These are phyloP conservation scores for Hypericum androsaemum DNA, from an alignment of 345 rosid species.

Conservation along the genomic window DNA sequence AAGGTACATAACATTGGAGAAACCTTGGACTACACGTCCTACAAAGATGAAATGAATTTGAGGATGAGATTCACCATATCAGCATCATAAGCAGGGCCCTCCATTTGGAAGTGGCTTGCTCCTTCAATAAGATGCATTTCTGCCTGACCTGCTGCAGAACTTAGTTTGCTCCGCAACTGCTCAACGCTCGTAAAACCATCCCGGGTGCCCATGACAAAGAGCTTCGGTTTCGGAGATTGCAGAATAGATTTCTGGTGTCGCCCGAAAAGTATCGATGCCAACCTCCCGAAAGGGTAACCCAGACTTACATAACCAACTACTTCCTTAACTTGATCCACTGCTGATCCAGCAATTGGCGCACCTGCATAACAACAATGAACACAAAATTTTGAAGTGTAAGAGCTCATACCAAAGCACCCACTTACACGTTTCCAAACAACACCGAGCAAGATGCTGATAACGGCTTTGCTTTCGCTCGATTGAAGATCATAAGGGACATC, in stretches of 20 bases:
- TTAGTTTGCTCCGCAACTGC: slow-evolving; percentile 11
- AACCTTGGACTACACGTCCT: too few species aligned
- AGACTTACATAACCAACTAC: slow-evolving; percentile 11
- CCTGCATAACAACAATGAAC: slow-evolving; percentile 3
- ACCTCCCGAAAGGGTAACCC: slow-evolving; percentile 11
- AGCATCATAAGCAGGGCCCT: slow-evolving; percentile 13
- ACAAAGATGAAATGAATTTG: neutral
- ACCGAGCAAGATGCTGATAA: too few species aligned
- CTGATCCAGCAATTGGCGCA: slow-evolving; percentile 16
- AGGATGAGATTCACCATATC: slow-evolving; percentile 10
- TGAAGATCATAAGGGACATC: too few species aligned
- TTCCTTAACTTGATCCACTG: slow-evolving; percentile 13
- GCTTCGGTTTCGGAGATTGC: slow-evolving; percentile 12
- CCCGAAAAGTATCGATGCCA: slow-evolving; percentile 7
- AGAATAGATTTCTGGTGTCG: slow-evolving; percentile 10
- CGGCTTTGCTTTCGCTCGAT: too few species aligned
- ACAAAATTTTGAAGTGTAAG: neutral
- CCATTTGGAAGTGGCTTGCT: slow-evolving; percentile 14
- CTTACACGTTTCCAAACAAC: too few species aligned
- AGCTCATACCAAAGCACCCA: too few species aligned
- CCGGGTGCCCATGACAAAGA: slow-evolving; percentile 12
- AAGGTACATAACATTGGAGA: too few species aligned
- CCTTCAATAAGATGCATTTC: slow-evolving; percentile 11
- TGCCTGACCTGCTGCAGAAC: slow-evolving; percentile 3
- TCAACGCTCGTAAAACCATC: slow-evolving; percentile 14